These are phyloP conservation scores for Physcomitrium patens DNA, from an alignment of 225 moss, liverwort and hornwort species.

Conservation along the genomic window DNA sequence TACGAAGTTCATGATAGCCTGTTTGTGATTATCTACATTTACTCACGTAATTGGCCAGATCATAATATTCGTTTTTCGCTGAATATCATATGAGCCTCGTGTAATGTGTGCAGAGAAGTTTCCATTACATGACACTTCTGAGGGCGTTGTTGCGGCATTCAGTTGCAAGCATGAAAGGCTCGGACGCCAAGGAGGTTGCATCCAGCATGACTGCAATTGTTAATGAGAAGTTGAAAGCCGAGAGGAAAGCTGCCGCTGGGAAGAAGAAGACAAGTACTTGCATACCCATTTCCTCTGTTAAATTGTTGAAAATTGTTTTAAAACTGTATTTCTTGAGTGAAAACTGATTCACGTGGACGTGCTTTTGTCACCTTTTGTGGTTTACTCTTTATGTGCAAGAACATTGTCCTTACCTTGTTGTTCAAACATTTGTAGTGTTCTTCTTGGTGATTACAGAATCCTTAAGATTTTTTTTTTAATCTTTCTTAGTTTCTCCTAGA, in stretches of 20 bases:
- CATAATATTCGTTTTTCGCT: background rate
- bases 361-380: no score
- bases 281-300: background rate
- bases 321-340: conserved; percentile 2
- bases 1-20: background rate
- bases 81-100: background rate
- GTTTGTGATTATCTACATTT: no score
- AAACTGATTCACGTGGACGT: no score
- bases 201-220: conserved; percentile 91
- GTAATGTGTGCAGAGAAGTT: conserved; percentile 80
- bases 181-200: conserved; percentile 90
- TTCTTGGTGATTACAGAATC: no score
- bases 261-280: conserved; percentile 90
- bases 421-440: no score
- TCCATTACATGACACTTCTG: conserved; percentile 82
- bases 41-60: no score
- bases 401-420: no score
- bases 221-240: conserved; percentile 92
- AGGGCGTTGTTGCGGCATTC: conserved; percentile 82
- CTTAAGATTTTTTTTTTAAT: no score
- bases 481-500: no score
- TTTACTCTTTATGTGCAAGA: no score
- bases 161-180: conserved; percentile 72
- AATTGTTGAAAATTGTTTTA: no score
- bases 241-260: conserved; percentile 87